Evolutionary conservation across 495 filamentous ascomycete species (phyloP), one percentile per base, ranked within the genome.

Genomic region (Annulohypoxylon maeteangense): DNA sequence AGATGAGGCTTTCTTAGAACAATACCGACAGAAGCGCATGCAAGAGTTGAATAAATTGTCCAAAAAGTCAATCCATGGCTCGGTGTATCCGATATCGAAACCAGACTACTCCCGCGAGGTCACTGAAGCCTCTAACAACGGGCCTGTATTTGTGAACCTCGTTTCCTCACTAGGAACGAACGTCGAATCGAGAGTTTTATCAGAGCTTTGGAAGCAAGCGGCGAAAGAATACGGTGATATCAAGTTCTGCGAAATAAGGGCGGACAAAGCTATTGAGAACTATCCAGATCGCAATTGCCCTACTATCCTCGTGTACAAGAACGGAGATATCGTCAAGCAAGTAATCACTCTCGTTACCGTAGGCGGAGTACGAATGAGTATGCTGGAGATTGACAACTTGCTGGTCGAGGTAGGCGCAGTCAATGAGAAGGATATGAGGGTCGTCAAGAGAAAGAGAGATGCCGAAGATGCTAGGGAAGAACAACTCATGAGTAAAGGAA

Each of bases 171-270:
- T 87, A 18, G 87, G 90, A 42, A 91, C 86, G 62, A 97, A 98
- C 75, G 84, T 89, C 34, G 93, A 98, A 80, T 96, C 93, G 1
- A 87, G 91, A 32, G 80, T 96, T 1, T 76, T 98, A 71, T 90
- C 90, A 12, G 89, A 95, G 74, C 82, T 98, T n/a, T 99, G 95
- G 95, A 84, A 91, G 20, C 87, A 92, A 75, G 82, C 94, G 65
- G 95, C 95, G 14, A 79, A 78, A 61, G 92, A 93, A 75, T 98
- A 90, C 75, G 93, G 93, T 29, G 94, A 99, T 64, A 80, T 98
- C 76, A 99, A 99, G 81, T 99, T 99, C 82, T 98, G 94, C 78
- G 93, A 99, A 80, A 98, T 99, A 48, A 86, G 89, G 71, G 95
- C 89, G 2, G 90, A 94, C 75, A 90, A 97, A 87, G 97, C 95